Base-by-base conservation (phyloP, 768 basidiomycete genomes). In the Mycena rosella region DNA sequence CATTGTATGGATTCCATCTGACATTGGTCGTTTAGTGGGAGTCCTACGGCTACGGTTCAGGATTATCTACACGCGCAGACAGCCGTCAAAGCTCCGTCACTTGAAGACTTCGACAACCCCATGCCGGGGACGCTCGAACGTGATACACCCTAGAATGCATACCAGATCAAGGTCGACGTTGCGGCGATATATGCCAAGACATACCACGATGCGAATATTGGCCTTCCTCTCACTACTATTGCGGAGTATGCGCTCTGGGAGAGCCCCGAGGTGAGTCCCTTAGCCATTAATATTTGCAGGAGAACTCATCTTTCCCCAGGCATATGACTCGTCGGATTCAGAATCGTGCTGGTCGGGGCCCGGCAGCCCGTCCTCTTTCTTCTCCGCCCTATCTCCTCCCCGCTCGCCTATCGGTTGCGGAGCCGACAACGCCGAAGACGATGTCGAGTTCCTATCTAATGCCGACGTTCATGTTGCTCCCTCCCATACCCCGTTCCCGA, bases 321-420 rank as follows among this genome's bases (percentile, higher is more conserved):
- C 42, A 51, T 53, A 45, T 24, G 60, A 61, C 22, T 56, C 26
- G 13, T 56, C 60, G 26, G 54, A 67, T 57, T 67, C 65, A 47
- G 59, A 67, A 11, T 57, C 53, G 26, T 32, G 47, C 36, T 49
- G 32, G 14, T 65, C 57, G 44, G 57, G 17, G 38, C 60, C 53
- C 29, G 38, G 47, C n/a, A 67, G 65, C 42, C 59, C 53, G 7
- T 55, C n/a, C 29, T 61, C 44, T 15, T 56, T 47, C n/a, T 24
- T 44, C 2, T 58, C 42, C 57, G n/a, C 52, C 36, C 38, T 60
- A 53, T 60, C 65, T 24, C 53, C 65, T 45, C 44, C 64, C 7
- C 47, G 14, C 24, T 48, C 60, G 59, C 59, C 60, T 61, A 56
- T 55, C 53, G 61, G 34, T 61, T 51, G 22, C 45, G 29, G 30